A percentile compares a stretch with the other conserved stretches of the same genome.
Conservation (phyloP, 768 basidiomycete genomes). For the Podaxis rugospora region DNA sequence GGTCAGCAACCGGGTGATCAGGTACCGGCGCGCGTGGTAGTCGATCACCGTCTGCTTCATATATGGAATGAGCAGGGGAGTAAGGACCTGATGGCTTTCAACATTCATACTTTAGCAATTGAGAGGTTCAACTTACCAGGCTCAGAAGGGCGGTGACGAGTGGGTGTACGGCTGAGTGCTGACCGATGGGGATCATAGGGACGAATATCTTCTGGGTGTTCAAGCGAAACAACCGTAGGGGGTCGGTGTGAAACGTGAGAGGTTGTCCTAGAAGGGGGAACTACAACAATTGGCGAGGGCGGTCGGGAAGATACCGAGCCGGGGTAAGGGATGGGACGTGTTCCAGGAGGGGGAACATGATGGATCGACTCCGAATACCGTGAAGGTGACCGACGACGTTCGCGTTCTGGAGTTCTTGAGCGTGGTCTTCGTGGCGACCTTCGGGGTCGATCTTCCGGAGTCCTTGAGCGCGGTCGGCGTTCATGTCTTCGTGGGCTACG, state of each 20-base stretch:
- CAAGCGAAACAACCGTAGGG: slow-evolving; percentile 21
- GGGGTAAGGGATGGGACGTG: background rate
- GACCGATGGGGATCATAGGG: slow-evolving; percentile 1
- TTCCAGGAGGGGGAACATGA: slow-evolving; percentile 7
- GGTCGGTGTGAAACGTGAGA: slow-evolving; percentile 15
- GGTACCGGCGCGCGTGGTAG: background rate
- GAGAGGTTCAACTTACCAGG: background rate
- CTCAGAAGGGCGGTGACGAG: background rate
- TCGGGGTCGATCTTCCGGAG: background rate
- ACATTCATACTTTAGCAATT: background rate
- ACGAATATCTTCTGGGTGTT: slow-evolving; percentile 14
- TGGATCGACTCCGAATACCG: slow-evolving; percentile 18
- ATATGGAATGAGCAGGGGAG: slow-evolving; percentile 10
- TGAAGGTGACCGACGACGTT: background rate
- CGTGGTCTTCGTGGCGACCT: background rate
- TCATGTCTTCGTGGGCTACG: background rate
- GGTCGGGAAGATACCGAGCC: slow-evolving; percentile 5
- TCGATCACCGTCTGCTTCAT: slow-evolving; percentile 4
- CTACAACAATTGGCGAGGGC: slow-evolving; percentile 15
- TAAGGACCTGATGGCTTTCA: slow-evolving; percentile 6
- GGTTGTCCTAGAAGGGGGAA: slow-evolving; percentile 16
- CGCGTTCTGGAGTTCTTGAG: slow-evolving; percentile 5
- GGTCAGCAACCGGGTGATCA: background rate
- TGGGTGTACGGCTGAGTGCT: slow-evolving; percentile 11
- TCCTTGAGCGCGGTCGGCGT: background rate